These are phyloP conservation scores for Zasmidium angulare DNA, from an alignment of 2,329 filamentous ascomycete genomes.

Conservation along the genomic window DNA sequence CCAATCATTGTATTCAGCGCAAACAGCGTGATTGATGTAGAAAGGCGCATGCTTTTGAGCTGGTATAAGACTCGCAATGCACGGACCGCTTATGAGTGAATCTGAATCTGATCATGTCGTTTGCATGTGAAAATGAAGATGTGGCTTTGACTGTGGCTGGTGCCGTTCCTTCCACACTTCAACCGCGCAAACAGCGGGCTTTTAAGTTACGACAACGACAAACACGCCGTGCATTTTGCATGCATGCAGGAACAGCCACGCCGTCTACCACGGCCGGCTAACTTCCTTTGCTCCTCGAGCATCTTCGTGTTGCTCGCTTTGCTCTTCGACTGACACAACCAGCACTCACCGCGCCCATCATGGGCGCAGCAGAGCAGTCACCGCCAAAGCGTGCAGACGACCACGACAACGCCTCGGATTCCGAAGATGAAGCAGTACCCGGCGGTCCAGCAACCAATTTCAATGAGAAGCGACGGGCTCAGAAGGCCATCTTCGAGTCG, in stretches of 20 bases:
- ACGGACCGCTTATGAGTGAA: too few species aligned
- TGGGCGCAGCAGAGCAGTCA: constrained; percentile 13
- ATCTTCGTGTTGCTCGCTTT: constrained; percentile 5
- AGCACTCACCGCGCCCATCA: constrained; percentile 7
- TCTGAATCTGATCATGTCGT: too few species aligned
- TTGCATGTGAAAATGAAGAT: too few species aligned
- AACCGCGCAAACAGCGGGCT: too few species aligned
- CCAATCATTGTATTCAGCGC: too few species aligned
- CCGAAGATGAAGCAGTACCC: constrained; percentile 21
- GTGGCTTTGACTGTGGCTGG: too few species aligned
- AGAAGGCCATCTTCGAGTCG: constrained; percentile 43
- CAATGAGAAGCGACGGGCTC: constrained; percentile 40
- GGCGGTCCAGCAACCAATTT: constrained; percentile 26
- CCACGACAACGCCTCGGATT: constrained; percentile 12
- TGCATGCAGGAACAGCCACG: neutral
- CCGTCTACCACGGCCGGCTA: neutral
- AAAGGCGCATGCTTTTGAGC: too few species aligned
- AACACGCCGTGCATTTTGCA: constrained; percentile 1
- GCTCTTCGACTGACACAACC: constrained; percentile 2
- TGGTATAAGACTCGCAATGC: too few species aligned
- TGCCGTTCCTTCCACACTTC: too few species aligned
- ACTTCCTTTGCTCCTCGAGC: constrained; percentile 2
- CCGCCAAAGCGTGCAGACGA: constrained; percentile 6
- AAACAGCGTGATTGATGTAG: too few species aligned
- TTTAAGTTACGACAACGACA: neutral